Evolutionary conservation across 441 rosid genomes (phyloP).

Genomic region (Pelargonium citronellum): DNA sequence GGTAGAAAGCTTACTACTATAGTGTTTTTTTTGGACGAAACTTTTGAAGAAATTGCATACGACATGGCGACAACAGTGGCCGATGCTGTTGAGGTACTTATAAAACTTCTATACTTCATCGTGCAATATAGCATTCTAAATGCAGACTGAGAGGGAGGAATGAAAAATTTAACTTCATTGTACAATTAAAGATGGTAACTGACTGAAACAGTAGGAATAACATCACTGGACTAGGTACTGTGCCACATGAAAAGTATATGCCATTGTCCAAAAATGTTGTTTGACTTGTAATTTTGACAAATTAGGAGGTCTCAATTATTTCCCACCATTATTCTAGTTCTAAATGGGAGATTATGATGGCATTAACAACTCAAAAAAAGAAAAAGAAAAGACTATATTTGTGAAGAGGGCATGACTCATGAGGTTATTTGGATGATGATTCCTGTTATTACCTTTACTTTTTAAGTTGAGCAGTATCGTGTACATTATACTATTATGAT

Average conservation of each 20-base stretch:
- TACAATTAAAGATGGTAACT: neutral
- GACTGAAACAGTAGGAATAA: neutral
- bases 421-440: neutral
- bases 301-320: neutral
- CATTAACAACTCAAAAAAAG: neutral
- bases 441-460: neutral
- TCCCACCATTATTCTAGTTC: neutral
- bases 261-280: neutral
- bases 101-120: neutral
- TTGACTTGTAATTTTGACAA: neutral
- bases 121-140: neutral
- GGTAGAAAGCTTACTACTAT: constrained; percentile 85
- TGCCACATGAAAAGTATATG: neutral
- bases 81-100: constrained; percentile 92
- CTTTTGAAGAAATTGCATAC: constrained; percentile 93
- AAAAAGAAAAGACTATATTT: constrained; percentile 1
- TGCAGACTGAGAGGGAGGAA: neutral
- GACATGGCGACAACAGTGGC: constrained; percentile 94
- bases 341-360: neutral
- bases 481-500: neutral
- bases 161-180: neutral
- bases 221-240: neutral
- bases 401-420: neutral
- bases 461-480: neutral
- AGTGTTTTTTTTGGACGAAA: constrained; percentile 91